These are phyloP conservation scores for Prunus padus DNA, from an alignment of 306 rosid species.

Conservation along the genomic window DNA sequence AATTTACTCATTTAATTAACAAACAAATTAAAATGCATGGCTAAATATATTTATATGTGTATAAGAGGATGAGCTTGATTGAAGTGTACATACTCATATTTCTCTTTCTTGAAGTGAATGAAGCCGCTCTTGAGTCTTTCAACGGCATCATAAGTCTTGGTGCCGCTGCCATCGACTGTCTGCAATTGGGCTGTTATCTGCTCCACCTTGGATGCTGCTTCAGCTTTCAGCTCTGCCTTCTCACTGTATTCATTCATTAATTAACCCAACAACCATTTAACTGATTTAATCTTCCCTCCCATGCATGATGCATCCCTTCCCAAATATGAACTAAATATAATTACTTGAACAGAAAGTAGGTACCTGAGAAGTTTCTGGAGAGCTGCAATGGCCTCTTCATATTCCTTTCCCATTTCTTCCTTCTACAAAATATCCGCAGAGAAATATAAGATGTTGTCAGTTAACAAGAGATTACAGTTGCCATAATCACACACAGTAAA, in stretches of 20 bases:
- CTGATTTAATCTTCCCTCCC: too few species aligned
- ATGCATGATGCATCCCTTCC: too few species aligned
- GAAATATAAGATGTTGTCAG: not conserved
- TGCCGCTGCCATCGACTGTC: slow-evolving; percentile 30
- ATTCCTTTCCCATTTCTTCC: slow-evolving; percentile 81
- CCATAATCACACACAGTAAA: too few species aligned
- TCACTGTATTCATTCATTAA: too few species aligned
- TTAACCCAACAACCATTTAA: too few species aligned
- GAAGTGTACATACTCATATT: slow-evolving; percentile 63
- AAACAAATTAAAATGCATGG: not conserved
- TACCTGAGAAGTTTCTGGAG: slow-evolving; percentile 85
- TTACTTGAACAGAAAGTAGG: too few species aligned
- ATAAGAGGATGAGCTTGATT: too few species aligned
- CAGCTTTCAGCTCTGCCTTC: slow-evolving; percentile 58
- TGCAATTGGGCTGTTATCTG: slow-evolving; percentile 71
- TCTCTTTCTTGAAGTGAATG: slow-evolving; percentile 83
- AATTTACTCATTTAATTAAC: not conserved
- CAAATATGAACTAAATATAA: too few species aligned
- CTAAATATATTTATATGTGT: not conserved
- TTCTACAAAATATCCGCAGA: slow-evolving; percentile 33
- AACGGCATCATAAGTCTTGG: slow-evolving; percentile 50
- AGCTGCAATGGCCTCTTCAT: slow-evolving; percentile 79
- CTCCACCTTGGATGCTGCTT: slow-evolving; percentile 74
- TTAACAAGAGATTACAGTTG: not conserved
- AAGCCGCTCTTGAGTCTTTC: slow-evolving; percentile 84